Base-by-base conservation (phyloP, 192 early-diverging fungal species). In the Dispira parvispora region DNA sequence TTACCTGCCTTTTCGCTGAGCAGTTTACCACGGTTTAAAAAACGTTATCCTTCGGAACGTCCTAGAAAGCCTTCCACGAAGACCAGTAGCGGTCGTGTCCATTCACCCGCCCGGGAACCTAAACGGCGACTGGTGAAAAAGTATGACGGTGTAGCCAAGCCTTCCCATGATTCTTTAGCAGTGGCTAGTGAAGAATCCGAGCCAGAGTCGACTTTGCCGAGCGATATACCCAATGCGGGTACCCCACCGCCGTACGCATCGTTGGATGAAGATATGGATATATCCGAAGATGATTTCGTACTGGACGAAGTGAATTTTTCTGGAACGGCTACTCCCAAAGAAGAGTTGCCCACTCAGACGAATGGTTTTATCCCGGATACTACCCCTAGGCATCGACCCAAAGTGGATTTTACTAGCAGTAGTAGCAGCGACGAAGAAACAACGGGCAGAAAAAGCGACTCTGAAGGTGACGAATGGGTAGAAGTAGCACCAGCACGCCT, bases 391-490 rank as follows among this genome's bases (percentile, higher is more conserved):
- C 10, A 12, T 11, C 57, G 57, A 1, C 57, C 57, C 1, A 6
- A 10, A 14, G 57, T 60, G 2, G 46, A 63, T 57, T 42, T 49
- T n/a, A 60, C 62, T 18, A 50, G 57, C 27, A 61, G 49, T 20
- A 46, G 61, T 62, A 56, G 52, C 14, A 62, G 55, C 43, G 54
- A 27, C 61, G 66, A 65, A n/a, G 62, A 6, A 23, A 42, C 28
- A 14, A 42, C 13, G n/a, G 38, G 61, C 62, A 55, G 26, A 18
- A 50, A 58, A 21, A 61, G 52, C 14, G 46, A 23, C 43, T 58
- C 43, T 9, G 43, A 32, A 16, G 46, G n/a, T 28, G 68, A 62
- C n/a, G 46, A 62, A 46, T 5, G 43, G 57, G n/a, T 61, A 49
- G 18, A 53, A 60, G 14, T 61, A 65, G 64, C 45, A 61, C 47